Base-by-base conservation (phyloP, 129 eudicot species). In the Escallonia rubra region DNA sequence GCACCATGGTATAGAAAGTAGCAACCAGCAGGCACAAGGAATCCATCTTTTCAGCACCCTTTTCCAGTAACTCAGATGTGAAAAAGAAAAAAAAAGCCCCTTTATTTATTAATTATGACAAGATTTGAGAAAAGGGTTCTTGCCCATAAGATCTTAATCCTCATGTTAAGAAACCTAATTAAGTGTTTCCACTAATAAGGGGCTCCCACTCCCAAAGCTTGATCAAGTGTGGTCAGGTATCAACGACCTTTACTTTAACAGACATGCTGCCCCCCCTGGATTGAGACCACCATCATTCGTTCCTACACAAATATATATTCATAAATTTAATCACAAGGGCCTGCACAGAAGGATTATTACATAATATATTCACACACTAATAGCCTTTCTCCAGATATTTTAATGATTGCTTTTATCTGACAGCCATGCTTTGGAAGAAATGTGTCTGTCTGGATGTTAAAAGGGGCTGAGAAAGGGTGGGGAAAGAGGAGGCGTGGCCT, bases 101-200 rank as follows among this genome's bases (percentile, higher is more conserved):
- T 23, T 23, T 23, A 23, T 0, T 23, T 23, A 23, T 23, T 23
- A 23, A 23, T 23, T 23, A 23, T 23, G 34, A 23, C 34, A 23
- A 23, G 34, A 23, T 23, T 23, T 23, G 34, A 23, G 34, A 23
- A 55, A 15, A 5, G 12, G 41, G 14, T 51, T 41, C 5, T 61
- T 70, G n/a, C 42, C 41, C 7, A 40, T 46, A 54, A 49, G 43
- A 43, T 61, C 58, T 48, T 72, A 65, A 80, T 78, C 73, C 72
- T 72, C 46, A 43, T 74, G 55, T 77, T 82, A 78, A 70, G 83
- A 69, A 64, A 71, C 77, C 53, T 66, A 80, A 76, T 73, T 67
- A 77, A 67, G 65, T 78, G 82, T 70, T 82, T 11, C 85, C 96
- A 89, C 89, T 85, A 78, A 78, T 66, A 46, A 52, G 48, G 48